Conservation (phyloP, 768 basidiomycete species). For the Antrodiella citrinella region DNA sequence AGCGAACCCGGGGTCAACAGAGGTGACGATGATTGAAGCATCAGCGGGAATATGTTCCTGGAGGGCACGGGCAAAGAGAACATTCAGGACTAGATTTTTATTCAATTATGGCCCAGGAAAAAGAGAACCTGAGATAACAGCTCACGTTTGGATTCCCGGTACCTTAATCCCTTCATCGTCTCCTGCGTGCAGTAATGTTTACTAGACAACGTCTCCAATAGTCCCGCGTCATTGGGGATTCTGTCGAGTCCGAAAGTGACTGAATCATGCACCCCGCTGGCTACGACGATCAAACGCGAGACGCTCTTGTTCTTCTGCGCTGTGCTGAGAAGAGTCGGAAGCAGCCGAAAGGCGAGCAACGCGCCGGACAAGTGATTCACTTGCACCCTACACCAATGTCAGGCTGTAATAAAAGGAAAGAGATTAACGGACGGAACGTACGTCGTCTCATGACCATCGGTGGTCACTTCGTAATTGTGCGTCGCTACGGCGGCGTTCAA, state of each 20-base stretch:
- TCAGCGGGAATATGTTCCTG: conserved; percentile 22
- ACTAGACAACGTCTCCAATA: background rate
- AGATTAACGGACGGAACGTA: conserved; percentile 8
- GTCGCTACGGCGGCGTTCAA: conserved; percentile 19
- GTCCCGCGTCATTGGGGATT: background rate
- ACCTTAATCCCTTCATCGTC: background rate
- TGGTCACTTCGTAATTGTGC: conserved; percentile 18
- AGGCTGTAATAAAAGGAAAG: background rate
- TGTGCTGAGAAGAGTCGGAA: conserved; percentile 35
- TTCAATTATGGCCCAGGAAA: conserved; percentile 3
- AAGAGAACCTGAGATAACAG: background rate
- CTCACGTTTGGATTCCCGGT: background rate
- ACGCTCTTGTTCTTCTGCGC: conserved; percentile 14
- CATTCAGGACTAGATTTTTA: conserved; percentile 22
- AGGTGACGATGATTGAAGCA: conserved; percentile 22
- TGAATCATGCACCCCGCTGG: conserved; percentile 6
- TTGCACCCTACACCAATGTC: conserved; percentile 30
- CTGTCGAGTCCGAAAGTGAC: conserved; percentile 1
- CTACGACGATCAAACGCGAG: conserved; percentile 5
- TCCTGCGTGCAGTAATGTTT: background rate
- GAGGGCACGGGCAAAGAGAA: conserved; percentile 30
- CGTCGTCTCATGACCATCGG: conserved; percentile 23
- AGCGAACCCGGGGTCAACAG: conserved; percentile 30
- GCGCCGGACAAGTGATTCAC: conserved; percentile 37
- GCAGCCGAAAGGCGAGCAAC: conserved; percentile 32